Evolutionary conservation across 2,329 filamentous ascomycete genomes (phyloP), one percentile per base, ranked within the genome.

Genomic region (Ophiocordyceps polyrhachis-furcata): DNA sequence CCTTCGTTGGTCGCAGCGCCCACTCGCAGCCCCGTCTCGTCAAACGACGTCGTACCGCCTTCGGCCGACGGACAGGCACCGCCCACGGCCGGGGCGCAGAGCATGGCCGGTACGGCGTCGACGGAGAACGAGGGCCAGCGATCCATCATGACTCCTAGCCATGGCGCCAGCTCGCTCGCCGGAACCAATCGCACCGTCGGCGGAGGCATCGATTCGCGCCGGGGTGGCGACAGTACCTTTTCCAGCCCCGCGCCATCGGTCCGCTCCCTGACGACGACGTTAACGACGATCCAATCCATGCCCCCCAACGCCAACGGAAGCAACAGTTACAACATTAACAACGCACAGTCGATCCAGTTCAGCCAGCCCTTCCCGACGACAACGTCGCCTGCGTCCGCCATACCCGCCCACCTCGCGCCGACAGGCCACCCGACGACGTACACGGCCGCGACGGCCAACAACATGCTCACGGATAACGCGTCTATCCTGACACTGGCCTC

Each of bases 401-500:
- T 88, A 41, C 83, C 83, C 3, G 67, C 79, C 3, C 81, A 87
- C 60, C 67, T 84, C 25, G 73, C 69, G 1, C 75, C 76, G 11
- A 56, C 55, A 46, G 56, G 64, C 48, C 72, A 79, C 52, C 81
- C 81, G 2, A 74, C 77, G 5, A 88, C 82, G 0, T 89, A 89
- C 59, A 74, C 70, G 43, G 75, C 73, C n/a, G 83, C 83, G 2
- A 89, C 82, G 0, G 83, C 84, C 44, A 87, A 88, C 61, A 85
- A 84, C 53, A 70, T 89, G 6, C 67, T 89, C 31, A 86, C 82
- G 1, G 85, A 93, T 59, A 85, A 93, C 57, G 85, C 85, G 20
- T 89, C 83, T 23, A 88, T 93, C 52, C 64, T 93, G 48, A 93
- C 85, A 0, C 69, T 93, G 14, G 85, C 85, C 2, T 89, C 83